These are phyloP conservation scores for Cryptosporidium meleagridis DNA, from an alignment of 169 alveolate species.

Conservation along the genomic window DNA sequence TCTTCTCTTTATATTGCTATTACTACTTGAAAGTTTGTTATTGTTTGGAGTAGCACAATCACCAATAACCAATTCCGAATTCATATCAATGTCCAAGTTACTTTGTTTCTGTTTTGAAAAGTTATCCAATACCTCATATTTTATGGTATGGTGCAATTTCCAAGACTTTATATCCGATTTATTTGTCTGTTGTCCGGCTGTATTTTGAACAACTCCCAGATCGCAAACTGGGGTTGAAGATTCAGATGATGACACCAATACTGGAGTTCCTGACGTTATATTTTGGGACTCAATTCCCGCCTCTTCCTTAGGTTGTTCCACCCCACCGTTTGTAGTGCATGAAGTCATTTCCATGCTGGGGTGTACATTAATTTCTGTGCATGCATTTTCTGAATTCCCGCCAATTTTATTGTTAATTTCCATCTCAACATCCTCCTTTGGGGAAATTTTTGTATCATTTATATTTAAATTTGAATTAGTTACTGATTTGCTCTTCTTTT, in stretches of 20 bases:
- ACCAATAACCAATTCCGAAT: conserved; percentile 32
- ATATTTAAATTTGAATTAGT: background rate
- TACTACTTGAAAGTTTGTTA: conserved; percentile 7
- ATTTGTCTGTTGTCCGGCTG: background rate
- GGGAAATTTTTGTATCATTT: background rate
- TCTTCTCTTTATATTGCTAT: conserved; percentile 32
- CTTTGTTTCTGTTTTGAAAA: background rate
- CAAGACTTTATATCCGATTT: conserved; percentile 57
- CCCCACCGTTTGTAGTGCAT: background rate
- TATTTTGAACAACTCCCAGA: background rate
- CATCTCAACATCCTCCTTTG: conserved; percentile 11
- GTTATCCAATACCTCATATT: conserved; percentile 34
- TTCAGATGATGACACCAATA: background rate
- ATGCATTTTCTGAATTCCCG: conserved; percentile 9
- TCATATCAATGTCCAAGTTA: background rate
- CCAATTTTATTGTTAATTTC: background rate
- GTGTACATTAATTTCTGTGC: background rate
- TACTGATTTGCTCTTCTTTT: conserved; percentile 48
- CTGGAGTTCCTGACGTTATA: background rate
- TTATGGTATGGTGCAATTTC: conserved; percentile 59
- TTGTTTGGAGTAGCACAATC: conserved; percentile 39
- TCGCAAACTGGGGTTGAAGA: conserved; percentile 5
- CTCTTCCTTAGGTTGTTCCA: background rate
- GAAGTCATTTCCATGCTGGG: background rate
- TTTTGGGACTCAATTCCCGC: background rate